Evolutionary conservation across 495 filamentous ascomycete genomes (phyloP).

Genomic region (Collariella sp.): DNA sequence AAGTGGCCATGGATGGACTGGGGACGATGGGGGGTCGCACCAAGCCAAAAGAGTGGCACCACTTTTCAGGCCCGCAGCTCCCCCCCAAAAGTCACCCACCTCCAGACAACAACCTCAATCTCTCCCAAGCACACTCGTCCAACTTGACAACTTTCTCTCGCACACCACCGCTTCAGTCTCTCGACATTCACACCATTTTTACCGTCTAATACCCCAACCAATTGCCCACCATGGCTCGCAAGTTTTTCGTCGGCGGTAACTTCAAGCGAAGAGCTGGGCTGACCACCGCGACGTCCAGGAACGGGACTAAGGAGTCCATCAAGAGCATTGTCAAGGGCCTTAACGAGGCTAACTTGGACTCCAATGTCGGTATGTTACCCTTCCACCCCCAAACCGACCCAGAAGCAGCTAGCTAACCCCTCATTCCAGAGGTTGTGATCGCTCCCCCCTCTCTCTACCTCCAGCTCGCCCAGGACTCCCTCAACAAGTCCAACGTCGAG

Average conservation of each 20-base stretch:
- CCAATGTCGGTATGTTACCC: conserved; percentile 50
- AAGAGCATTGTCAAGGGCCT: conserved; percentile 80
- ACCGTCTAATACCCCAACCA: conserved; percentile 1
- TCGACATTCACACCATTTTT: too few relatives aligned
- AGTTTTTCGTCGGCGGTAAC: conserved; percentile 99
- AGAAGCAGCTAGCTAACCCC: conserved; percentile 1
- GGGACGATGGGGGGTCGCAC: neutral
- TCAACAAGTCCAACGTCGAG: conserved; percentile 49
- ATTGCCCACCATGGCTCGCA: conserved; percentile 66
- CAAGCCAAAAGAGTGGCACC: neutral
- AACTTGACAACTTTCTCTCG: conserved; percentile 1
- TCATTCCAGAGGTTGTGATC: conserved; percentile 73
- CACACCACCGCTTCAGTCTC: too few relatives aligned
- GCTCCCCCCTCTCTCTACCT: conserved; percentile 88
- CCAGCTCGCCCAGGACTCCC: conserved; percentile 66
- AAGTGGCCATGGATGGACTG: neutral
- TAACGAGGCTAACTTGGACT: conserved; percentile 66
- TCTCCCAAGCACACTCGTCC: too few relatives aligned
- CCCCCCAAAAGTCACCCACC: too few relatives aligned
- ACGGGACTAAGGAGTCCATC: conserved; percentile 80
- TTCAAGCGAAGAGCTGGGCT: conserved; percentile 56
- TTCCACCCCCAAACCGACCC: too few relatives aligned
- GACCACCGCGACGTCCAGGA: conserved; percentile 47
- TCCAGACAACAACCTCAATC: too few relatives aligned
- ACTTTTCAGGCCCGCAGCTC: conserved; percentile 8